Evolutionary conservation across 768 basidiomycete species (phyloP).

Genomic region (Mycena galericulata): DNA sequence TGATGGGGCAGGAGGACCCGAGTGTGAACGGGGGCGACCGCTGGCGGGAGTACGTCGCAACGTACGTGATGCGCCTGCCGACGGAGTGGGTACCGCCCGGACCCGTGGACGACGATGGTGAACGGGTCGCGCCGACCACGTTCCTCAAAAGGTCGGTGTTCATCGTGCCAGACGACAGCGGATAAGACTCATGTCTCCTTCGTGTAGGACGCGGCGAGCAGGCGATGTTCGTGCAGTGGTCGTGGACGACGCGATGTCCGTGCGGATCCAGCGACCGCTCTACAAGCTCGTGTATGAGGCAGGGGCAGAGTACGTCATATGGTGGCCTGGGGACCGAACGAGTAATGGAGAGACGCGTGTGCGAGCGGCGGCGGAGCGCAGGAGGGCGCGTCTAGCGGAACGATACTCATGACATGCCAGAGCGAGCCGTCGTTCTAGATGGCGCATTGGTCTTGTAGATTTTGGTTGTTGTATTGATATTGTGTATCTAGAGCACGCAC

Average conservation of each 20-base stretch:
- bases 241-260: constrained; percentile 53
- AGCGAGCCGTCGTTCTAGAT: neutral
- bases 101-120: constrained; percentile 42
- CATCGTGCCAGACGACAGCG: constrained; percentile 41
- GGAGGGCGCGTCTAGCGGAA: constrained; percentile 37
- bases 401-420: neutral
- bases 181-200: constrained; percentile 52
- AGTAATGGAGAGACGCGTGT: constrained; percentile 27
- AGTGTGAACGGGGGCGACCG: constrained; percentile 73
- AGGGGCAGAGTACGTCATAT: constrained; percentile 69
- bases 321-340: constrained; percentile 50
- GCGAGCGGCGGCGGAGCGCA: constrained; percentile 47
- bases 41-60: constrained; percentile 82
- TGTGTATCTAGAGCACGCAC: too few relatives aligned
- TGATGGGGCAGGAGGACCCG: constrained; percentile 73
- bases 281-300: constrained; percentile 80
- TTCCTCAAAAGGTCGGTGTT: constrained; percentile 71
- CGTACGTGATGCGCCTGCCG: constrained; percentile 75
- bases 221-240: constrained; percentile 56
- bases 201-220: constrained; percentile 61
- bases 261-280: constrained; percentile 68
- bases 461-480: neutral
- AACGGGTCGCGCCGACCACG: constrained; percentile 49
- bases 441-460: neutral
- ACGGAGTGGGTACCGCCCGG: constrained; percentile 75